A percentile compares a stretch with the other conserved stretches of the same genome.
Conservation (phyloP, 352 stramenopile genomes). For the Peronospora farinosa region DNA sequence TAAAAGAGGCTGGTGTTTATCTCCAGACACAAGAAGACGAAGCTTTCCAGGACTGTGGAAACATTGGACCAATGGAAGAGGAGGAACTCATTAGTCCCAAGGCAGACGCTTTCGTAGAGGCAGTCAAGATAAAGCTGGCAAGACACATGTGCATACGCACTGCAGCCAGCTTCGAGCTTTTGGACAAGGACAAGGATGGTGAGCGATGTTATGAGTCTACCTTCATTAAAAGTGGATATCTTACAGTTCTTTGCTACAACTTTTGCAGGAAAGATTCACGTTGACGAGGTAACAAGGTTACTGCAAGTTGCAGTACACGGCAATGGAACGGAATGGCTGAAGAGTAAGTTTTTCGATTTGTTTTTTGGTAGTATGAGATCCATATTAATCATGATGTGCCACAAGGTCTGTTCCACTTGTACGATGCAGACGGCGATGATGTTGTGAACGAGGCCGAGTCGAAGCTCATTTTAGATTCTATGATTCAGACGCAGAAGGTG, state of each 20-base stretch:
- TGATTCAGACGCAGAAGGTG: constrained; percentile 47
- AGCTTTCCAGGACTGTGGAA: constrained; percentile 30
- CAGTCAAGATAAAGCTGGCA: constrained; percentile 53
- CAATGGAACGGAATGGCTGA: constrained; percentile 39
- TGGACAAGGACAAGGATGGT: constrained; percentile 70
- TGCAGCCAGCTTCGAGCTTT: constrained; percentile 37
- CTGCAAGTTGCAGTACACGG: constrained; percentile 33
- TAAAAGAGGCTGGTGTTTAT: constrained; percentile 38
- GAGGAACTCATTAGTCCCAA: constrained; percentile 17
- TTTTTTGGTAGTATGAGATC: constrained; percentile 2
- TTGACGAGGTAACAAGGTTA: constrained; percentile 39
- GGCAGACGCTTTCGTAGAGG: constrained; percentile 41
- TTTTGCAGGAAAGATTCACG: constrained; percentile 32
- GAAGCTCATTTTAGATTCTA: constrained; percentile 50
- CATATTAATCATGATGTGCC: constrained; percentile 6
- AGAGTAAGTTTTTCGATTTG: constrained; percentile 22
- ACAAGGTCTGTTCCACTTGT: constrained; percentile 56
- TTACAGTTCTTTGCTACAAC: neutral
- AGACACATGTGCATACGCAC: constrained; percentile 49
- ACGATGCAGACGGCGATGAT: constrained; percentile 48
- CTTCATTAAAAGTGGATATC: neutral
- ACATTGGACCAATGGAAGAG: constrained; percentile 37
- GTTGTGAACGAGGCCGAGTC: constrained; percentile 53
- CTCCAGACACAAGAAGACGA: constrained; percentile 41
- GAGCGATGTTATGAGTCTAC: constrained; percentile 1